Evolutionary conservation across 1,284 basidiomycete genomes (phyloP).

Genomic region (Trametes sp.): DNA sequence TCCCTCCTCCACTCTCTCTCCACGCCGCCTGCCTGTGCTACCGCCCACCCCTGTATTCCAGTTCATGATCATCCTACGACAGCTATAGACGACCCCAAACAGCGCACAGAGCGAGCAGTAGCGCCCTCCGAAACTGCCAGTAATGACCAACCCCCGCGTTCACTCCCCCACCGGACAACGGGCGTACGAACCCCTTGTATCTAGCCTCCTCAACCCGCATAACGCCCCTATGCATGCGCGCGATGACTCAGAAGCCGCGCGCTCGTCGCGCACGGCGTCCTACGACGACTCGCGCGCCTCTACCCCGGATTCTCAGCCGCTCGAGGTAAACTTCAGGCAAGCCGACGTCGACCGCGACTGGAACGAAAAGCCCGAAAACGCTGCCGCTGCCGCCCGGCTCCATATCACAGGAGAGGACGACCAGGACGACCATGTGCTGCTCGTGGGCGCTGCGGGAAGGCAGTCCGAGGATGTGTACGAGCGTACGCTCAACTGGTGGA

Average conservation of each 20-base stretch:
- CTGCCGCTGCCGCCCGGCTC: constrained; percentile 3
- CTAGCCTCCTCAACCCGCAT: constrained; percentile 4
- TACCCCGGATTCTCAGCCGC: constrained; percentile 27
- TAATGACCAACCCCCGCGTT: constrained; percentile 22
- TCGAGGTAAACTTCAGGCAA: constrained; percentile 20
- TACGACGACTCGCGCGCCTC: constrained; percentile 27
- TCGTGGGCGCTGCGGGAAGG: constrained; percentile 42
- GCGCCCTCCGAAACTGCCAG: not conserved
- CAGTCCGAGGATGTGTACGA: constrained; percentile 69
- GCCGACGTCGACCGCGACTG: constrained; percentile 16
- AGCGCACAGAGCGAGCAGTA: not conserved
- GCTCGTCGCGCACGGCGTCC: constrained; percentile 5
- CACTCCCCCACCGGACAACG: constrained; percentile 19
- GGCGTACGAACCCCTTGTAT: constrained; percentile 14
- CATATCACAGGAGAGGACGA: constrained; percentile 8
- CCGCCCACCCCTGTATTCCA: constrained; percentile 1
- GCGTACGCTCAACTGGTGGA: constrained; percentile 69
- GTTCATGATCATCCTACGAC: constrained; percentile 15
- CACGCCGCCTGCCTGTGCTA: not conserved
- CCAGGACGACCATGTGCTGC: constrained; percentile 14
- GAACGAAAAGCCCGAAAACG: constrained; percentile 23
- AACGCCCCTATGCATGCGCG: not conserved
- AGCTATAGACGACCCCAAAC: constrained; percentile 7
- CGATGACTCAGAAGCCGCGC: constrained; percentile 15
- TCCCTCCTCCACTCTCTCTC: not conserved